Conservation (phyloP, 768 basidiomycete species). For the Suillus spraguei region DNA sequence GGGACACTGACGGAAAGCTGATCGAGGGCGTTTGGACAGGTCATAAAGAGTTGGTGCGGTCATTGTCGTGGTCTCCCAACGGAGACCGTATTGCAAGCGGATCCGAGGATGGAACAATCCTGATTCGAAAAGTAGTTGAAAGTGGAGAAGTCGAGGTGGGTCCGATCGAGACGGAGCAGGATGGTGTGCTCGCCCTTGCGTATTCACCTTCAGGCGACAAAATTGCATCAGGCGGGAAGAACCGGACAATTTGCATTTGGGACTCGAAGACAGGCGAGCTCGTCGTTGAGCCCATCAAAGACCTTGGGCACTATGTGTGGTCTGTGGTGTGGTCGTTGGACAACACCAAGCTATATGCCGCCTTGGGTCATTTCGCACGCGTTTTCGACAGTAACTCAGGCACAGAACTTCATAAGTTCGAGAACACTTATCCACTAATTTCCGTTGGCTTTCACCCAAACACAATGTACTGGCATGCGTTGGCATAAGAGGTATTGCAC, state of each 20-base stretch:
- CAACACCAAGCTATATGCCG: neutral
- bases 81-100: neutral
- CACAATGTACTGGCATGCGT: conserved; percentile 2
- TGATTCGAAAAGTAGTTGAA: neutral
- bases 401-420: neutral
- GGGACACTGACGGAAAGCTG: neutral
- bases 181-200: neutral
- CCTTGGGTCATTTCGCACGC: neutral
- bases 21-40: neutral
- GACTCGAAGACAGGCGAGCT: neutral
- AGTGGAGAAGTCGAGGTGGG: neutral
- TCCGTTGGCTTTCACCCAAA: neutral
- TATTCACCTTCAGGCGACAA: neutral
- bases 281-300: neutral
- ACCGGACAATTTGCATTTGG: neutral
- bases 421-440: neutral
- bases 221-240: neutral
- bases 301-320: neutral
- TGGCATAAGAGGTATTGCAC: neutral
- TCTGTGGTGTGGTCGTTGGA: conserved; percentile 1
- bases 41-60: neutral
- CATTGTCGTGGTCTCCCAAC: neutral
- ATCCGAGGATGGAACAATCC: neutral
- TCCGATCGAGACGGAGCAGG: neutral
- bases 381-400: neutral